Evolutionary conservation across 2,329 filamentous ascomycete genomes (phyloP), one percentile per base, ranked within the genome.

Genomic region (Paracorniculantispora psalliotae): DNA sequence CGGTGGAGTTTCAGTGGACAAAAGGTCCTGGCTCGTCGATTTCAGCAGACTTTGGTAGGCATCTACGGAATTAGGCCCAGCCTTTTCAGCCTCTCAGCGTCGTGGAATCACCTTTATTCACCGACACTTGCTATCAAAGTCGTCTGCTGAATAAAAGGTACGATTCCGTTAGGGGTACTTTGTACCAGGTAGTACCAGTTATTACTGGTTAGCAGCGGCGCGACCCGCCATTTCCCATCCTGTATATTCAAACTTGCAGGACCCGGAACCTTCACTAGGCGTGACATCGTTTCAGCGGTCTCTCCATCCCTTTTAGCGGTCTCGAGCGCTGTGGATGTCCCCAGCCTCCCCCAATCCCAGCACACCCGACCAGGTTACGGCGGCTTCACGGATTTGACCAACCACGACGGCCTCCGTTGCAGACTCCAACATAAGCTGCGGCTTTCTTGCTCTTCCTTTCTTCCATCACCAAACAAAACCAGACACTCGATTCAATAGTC

Each of bases 211-310:
- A n/a, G 19, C 46, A 47, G 9, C 13, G 5, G 15, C 15, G 50
- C 35, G 41, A 47, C 43, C 52, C 52, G 52, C 52, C 52, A 47
- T 46, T 55, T 55, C 26, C 52, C 52, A 26, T 35, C 51, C 35
- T n/a, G 41, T 43, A 25, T 23, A 23, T 28, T 4, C 26, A n/a
- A 10, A 21, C 15, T 17, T 19, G n/a, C n/a, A n/a, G n/a, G n/a
- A 28, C 26, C 19, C 46, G n/a, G 46, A 2, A 33, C 30, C 30
- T 33, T 33, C 6, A 6, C 12, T 33, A 6, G 30, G 30, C 30
- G 6, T 23, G 13, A 15, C 48, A n/a, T 13, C 41, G 7, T 33
- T 54, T 46, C 19, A 55, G 52, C 41, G 8, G 26, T 25, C 15
- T 35, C 41, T 3, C 17, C 4, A 10, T 17, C 9, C 4, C 6